Evolutionary conservation across 768 basidiomycete genomes (phyloP).

Genomic region (Clitopilus hobsonii): DNA sequence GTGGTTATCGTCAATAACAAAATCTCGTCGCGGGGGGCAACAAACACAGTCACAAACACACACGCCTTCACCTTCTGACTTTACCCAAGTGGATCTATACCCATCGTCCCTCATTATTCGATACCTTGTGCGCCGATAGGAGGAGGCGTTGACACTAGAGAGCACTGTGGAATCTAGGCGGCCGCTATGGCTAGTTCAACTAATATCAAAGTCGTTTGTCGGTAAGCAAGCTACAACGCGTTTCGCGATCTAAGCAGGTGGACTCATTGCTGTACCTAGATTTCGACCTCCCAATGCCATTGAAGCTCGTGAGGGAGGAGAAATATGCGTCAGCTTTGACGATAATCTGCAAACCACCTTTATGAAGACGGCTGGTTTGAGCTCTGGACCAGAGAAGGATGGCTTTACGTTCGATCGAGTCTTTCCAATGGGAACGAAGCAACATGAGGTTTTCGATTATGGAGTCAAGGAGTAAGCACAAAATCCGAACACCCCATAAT

Average conservation of each 20-base stretch:
- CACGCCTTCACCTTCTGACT: conserved; percentile 6
- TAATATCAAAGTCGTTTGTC: conserved; percentile 99
- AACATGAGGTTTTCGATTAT: conserved; percentile 96
- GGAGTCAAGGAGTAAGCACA: conserved; percentile 89
- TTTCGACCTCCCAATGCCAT: conserved; percentile 95
- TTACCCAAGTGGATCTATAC: conserved; percentile 9
- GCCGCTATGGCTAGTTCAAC: conserved; percentile 65
- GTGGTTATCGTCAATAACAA: neutral
- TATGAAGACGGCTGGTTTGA: conserved; percentile 64
- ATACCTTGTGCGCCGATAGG: conserved; percentile 4
- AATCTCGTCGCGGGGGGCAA: conserved; percentile 20
- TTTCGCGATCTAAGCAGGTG: conserved; percentile 1
- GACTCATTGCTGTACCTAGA: conserved; percentile 34
- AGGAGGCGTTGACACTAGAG: neutral
- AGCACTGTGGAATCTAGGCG: conserved; percentile 8
- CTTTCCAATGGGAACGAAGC: conserved; percentile 88
- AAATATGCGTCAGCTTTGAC: conserved; percentile 86
- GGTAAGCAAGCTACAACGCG: conserved; percentile 52
- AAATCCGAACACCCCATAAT: conserved; percentile 7
- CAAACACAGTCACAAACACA: conserved; percentile 12
- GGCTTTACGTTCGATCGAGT: conserved; percentile 98
- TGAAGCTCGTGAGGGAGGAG: conserved; percentile 82
- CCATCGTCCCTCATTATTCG: conserved; percentile 6
- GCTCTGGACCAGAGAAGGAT: conserved; percentile 88
- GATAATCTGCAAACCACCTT: conserved; percentile 82